Evolutionary conservation across 176 grass and related monocot species (phyloP).

Genomic region (Oryza meyeriana): DNA sequence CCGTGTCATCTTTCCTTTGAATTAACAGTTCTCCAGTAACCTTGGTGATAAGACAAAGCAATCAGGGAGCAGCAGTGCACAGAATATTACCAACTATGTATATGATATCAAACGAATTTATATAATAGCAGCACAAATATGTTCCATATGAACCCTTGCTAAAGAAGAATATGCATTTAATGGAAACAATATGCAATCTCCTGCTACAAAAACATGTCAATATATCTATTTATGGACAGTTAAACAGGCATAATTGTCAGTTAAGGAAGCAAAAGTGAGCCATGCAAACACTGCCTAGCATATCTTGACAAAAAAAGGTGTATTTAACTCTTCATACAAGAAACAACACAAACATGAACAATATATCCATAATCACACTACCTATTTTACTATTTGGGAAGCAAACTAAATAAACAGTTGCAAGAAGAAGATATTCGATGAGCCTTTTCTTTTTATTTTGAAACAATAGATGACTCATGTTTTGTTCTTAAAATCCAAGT

Average conservation of each 20-base stretch:
- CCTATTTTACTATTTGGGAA: not conserved
- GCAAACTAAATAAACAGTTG: not conserved
- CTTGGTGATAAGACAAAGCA: conserved; percentile 37
- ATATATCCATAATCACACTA: not conserved
- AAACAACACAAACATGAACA: not conserved
- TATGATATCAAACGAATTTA: not conserved
- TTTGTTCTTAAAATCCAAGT: not conserved
- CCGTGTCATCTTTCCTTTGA: conserved; percentile 98
- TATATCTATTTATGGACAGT: not conserved
- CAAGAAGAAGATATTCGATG: not conserved
- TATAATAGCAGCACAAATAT: not conserved
- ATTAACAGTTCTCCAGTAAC: conserved; percentile 91
- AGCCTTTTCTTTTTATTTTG: not conserved
- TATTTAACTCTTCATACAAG: not conserved
- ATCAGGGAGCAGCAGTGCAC: not conserved
- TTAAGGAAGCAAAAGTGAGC: not conserved
- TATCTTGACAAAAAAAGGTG: not conserved
- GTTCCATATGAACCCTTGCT: not conserved
- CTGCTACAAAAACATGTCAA: not conserved
- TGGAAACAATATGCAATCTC: conserved; percentile 12
- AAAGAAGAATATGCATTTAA: not conserved
- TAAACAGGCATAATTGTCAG: not conserved
- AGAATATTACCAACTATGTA: not conserved
- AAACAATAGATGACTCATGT: not conserved
- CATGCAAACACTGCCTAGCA: not conserved